These are phyloP conservation scores for Smittium culicis DNA, from an alignment of 371 early-diverging fungal species.

Conservation along the genomic window DNA sequence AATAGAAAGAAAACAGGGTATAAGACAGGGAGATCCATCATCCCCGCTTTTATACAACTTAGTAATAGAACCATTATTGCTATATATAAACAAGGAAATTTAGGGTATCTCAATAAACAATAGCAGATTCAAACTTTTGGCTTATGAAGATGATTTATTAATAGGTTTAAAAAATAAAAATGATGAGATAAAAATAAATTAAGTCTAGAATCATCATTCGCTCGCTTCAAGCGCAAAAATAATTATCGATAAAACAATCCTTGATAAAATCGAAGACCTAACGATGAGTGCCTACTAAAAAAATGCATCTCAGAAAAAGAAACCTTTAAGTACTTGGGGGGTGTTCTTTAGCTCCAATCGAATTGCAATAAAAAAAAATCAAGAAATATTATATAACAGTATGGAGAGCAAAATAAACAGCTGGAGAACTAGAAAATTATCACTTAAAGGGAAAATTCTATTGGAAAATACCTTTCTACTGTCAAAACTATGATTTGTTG, in stretches of 20 bases:
- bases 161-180: background rate
- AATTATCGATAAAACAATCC: background rate
- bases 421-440: background rate
- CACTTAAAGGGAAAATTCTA: conserved; percentile 6
- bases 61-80: conserved; percentile 12
- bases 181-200: background rate
- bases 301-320: background rate
- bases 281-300: no score
- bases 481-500: conserved; percentile 8
- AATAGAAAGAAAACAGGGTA: conserved; percentile 9
- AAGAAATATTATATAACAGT: background rate
- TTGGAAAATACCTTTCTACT: conserved; percentile 7
- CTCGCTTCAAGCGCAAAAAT: conserved; percentile 3
- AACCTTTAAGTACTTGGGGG: conserved; percentile 8
- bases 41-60: conserved; percentile 15
- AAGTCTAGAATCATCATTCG: background rate
- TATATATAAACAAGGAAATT: background rate
- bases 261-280: background rate
- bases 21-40: conserved; percentile 13
- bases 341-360: background rate
- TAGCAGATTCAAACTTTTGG: background rate
- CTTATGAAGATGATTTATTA: conserved; percentile 14
- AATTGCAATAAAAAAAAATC: background rate
- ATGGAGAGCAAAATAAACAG: conserved; percentile 2
- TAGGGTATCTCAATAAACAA: background rate